Evolutionary conservation across 1,284 basidiomycete species (phyloP), one percentile per base, ranked within the genome.

Genomic region (Phellopilus nigrolimitatus): DNA sequence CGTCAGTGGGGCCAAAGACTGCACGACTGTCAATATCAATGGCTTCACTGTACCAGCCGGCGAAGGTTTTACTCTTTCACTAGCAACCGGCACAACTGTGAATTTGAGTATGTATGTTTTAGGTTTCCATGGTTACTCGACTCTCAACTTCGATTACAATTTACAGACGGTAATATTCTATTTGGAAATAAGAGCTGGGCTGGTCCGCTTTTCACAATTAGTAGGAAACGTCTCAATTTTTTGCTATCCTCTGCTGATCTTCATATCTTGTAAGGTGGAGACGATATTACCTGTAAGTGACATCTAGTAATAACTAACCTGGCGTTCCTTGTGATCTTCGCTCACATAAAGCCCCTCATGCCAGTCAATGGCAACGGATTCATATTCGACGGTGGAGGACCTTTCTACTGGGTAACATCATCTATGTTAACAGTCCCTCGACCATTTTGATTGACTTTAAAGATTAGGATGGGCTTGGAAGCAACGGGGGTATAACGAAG

Each of bases 1-100:
- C 59, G 71, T 76, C 30, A 55, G 65, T 12, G 63, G 59, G 30
- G 75, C 75, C 36, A 67, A 72, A 30, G 56, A 64, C 47, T 78
- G 75, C 59, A 75, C 71, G 4, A 75, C 70, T 10, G 69, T 78
- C 36, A 71, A 71, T 57, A 67, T 78, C 53, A 71, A 75, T 49
- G 57, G 66, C 22, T 76, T 78, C 60, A 73, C 60, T 6, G 66
- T 66, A 17, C 62, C 65, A 6, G 66, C 66, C n/a, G 66, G 66
- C 27, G 47, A 64, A 56, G 62, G 62, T 0, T 64, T 69, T 53
- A 57, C 56, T 17, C 61, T 68, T 39, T 52, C 56, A 13, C 57
- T 67, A 15, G 55, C 58, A 10, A 40, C 46, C 19, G 61, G 61
- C 12, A 60, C 66, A 0, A 64, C 61, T 9, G 67, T 68, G 24